Conservation (phyloP, 2,329 filamentous ascomycete genomes). For the Davidsoniella eucalypti region DNA sequence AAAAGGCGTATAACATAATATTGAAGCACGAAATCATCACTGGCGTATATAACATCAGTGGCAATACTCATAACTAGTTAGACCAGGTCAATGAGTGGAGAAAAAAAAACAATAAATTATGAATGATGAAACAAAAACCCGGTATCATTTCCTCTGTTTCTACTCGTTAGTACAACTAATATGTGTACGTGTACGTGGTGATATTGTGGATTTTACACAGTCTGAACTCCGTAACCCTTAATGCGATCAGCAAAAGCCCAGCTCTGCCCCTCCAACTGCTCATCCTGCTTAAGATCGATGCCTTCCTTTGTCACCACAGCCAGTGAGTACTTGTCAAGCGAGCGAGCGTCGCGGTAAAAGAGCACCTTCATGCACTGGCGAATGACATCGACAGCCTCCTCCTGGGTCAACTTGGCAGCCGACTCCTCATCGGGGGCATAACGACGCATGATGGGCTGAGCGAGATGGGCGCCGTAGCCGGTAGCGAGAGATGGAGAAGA, state of each 20-base stretch:
- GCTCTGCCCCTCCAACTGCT: constrained; percentile 87
- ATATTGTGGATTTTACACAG: constrained; percentile 25
- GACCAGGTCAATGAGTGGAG: too few relatives aligned
- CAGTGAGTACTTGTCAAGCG: constrained; percentile 79
- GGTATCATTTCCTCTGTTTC: not conserved
- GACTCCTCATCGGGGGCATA: constrained; percentile 71
- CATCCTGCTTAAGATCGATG: constrained; percentile 68
- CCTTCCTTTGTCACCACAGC: constrained; percentile 78
- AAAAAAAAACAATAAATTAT: not conserved
- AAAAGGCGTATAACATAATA: too few relatives aligned
- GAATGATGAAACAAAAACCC: not conserved
- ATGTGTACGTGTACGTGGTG: too few relatives aligned
- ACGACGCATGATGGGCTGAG: constrained; percentile 76
- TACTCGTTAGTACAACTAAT: too few relatives aligned
- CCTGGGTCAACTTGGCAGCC: constrained; percentile 52
- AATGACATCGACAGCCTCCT: constrained; percentile 64
- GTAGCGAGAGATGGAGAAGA: constrained; percentile 77
- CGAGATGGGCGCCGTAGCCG: constrained; percentile 83
- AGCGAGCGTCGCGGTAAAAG: constrained; percentile 91
- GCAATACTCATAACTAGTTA: too few relatives aligned
- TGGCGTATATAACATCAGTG: too few relatives aligned
- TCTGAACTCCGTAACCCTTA: constrained; percentile 85
- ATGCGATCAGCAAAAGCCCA: constrained; percentile 97
- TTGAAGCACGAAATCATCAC: too few relatives aligned
- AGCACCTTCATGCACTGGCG: constrained; percentile 97